phyloP scores from a whole-genome alignment of 176 grass and related monocot genomes.

The Puccinellia tenuiflora region DNA sequence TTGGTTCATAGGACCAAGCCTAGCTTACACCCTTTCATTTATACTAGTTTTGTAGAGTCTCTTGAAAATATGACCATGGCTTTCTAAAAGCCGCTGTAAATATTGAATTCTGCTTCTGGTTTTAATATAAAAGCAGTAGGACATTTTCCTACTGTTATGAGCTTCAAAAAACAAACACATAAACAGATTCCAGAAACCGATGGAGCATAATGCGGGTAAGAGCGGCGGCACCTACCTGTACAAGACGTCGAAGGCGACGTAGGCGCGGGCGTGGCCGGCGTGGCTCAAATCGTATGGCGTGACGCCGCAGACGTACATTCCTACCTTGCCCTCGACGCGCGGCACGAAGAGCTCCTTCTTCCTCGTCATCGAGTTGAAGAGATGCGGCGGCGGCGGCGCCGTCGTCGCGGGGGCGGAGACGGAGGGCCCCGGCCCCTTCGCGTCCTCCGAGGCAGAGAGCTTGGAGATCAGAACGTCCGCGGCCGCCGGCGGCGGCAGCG shows the following conservation, averaged over 20 bases:
- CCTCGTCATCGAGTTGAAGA: conserved; percentile 76
- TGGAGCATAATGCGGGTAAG: too few species aligned
- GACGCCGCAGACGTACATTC: conserved; percentile 83
- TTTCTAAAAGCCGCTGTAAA: too few species aligned
- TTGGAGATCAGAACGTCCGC: not conserved
- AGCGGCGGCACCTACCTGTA: conserved; percentile 35
- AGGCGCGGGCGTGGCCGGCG: conserved; percentile 71
- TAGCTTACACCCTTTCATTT: too few species aligned
- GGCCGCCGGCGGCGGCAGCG: not conserved
- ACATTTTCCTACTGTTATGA: too few species aligned
- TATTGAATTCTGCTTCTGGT: too few species aligned
- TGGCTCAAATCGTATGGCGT: conserved; percentile 89
- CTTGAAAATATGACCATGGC: too few species aligned
- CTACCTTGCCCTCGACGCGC: conserved; percentile 62
- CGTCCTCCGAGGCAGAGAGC: not conserved
- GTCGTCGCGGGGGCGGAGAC: not conserved
- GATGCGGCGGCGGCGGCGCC: conserved; percentile 29
- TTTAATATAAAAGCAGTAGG: too few species aligned
- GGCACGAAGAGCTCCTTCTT: conserved; percentile 71
- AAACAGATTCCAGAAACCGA: not conserved
- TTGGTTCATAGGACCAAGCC: too few species aligned
- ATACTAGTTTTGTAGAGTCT: too few species aligned
- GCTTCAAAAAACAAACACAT: too few species aligned
- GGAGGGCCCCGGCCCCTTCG: not conserved
- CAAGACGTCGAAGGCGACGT: conserved; percentile 77